Evolutionary conservation across 2,329 filamentous ascomycete species (phyloP).

Genomic region (Colletotrichum scovillei): DNA sequence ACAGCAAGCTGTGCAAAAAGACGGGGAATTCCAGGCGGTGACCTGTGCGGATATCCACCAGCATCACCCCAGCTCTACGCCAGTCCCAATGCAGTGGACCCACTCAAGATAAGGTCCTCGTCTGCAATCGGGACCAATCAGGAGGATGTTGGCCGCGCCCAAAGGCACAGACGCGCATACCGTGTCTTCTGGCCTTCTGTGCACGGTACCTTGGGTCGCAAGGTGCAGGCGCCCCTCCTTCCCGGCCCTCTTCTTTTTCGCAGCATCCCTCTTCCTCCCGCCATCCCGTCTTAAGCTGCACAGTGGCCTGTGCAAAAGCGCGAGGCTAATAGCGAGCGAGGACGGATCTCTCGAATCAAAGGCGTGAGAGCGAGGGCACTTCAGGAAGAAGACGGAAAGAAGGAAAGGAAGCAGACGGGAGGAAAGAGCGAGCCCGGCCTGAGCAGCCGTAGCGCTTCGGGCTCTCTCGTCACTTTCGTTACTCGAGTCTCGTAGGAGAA

Average conservation of each 20-base stretch:
- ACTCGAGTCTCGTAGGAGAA: too few species aligned
- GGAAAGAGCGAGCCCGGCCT: background rate
- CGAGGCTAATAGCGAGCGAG: background rate
- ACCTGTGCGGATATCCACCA: slow-evolving; percentile 24
- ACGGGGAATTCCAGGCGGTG: background rate
- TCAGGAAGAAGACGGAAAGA: background rate
- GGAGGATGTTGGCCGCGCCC: background rate
- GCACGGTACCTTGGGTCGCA: background rate
- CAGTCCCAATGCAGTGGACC: background rate
- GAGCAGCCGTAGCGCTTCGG: background rate
- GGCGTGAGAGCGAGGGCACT: background rate
- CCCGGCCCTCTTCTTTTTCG: background rate
- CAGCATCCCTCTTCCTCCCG: background rate
- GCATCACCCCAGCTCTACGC: slow-evolving; percentile 15
- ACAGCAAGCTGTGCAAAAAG: background rate
- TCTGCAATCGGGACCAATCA: slow-evolving; percentile 19
- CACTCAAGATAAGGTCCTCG: background rate
- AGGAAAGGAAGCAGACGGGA: background rate
- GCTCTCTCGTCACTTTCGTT: too few species aligned
- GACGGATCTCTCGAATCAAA: too few species aligned
- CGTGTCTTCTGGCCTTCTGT: background rate
- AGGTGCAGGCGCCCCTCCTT: background rate
- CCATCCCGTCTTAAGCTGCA: slow-evolving; percentile 1
- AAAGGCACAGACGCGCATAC: background rate
- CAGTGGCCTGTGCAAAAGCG: background rate